phyloP scores from a whole-genome alignment of 805 yeast species.

The Ogataea ganodermae region DNA sequence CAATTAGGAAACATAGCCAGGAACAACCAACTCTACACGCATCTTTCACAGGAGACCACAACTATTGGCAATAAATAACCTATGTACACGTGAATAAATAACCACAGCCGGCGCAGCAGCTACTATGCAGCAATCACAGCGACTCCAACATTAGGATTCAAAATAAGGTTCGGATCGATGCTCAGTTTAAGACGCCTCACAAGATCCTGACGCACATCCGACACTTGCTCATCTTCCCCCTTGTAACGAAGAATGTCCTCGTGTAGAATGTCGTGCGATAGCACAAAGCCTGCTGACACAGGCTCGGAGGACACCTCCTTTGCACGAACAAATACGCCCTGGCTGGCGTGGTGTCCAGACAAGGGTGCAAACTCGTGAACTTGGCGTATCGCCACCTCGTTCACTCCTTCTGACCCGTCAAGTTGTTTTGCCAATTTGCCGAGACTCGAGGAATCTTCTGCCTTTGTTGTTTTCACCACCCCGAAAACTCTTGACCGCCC shows the following conservation, averaged over 20 bases:
- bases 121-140: not conserved
- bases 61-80: not conserved
- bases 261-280: constrained; percentile 10
- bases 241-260: constrained; percentile 4
- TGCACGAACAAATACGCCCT: not conserved
- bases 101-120: no score
- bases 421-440: not conserved
- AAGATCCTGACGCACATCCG: not conserved
- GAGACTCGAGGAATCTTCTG: not conserved
- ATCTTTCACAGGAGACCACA: not conserved
- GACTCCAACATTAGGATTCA: constrained; percentile 14
- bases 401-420: not conserved
- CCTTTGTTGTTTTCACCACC: constrained; percentile 2
- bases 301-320: no score
- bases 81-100: not conserved
- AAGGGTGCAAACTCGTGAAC: not conserved
- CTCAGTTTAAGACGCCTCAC: constrained; percentile 17
- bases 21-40: not conserved
- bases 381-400: not conserved
- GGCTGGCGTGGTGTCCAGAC: no score
- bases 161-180: constrained; percentile 18
- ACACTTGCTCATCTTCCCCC: no score
- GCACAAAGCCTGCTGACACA: not conserved
- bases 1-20: not conserved
- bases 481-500: constrained; percentile 7